Evolutionary conservation across 176 grass and related monocot genomes (phyloP), one percentile per base, ranked within the genome.

Genomic region (Lolium perenne): DNA sequence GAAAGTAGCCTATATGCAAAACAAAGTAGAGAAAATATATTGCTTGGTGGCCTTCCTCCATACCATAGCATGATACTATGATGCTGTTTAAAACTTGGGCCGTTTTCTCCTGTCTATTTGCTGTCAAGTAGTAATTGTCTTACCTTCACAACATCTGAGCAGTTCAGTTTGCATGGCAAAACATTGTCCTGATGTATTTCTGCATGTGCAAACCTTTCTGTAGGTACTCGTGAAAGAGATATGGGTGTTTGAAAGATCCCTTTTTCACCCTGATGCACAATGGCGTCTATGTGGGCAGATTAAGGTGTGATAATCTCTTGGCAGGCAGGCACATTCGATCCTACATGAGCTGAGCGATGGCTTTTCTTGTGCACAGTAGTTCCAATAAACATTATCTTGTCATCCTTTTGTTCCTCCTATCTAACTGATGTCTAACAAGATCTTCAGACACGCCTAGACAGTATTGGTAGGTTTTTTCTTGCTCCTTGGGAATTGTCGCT

Each of bases 181-280:
- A 60, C 9, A 84, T 77, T 85, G 4, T 75, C 18, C 58, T 83
- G 69, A 56, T 76, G 18, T 14, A 16, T 70, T 69, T 29, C 84
- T 22, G 5, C 48, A 10, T 77, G 21, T 80, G 38, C 55, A 79
- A 78, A 26, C 77, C 72, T 86, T 47, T 86, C 16, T 87, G 48
- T 77, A 98, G 91, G 90, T 94, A 76, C 91, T 95, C 59, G 91
- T 95, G 78, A 92, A 93, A 74, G 88, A 98, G 38, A 92, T 94
- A 67, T 94, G 93, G 88, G 90, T 98, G 46, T 89, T 98, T 77
- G 96, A 98, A 82, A 90, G 86, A 83, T 98, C 96, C 76, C 88
- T 98, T 69, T 98, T 95, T 81, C 93, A 98, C 63, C 80, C 86
- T 40, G 90, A 88, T 63, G 93, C 93, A 74, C 87, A 94, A 43